Evolutionary conservation across 177 flowering plant genomes (phyloP), one percentile per base, ranked within the genome.

Genomic region (Vitis hybrid): DNA sequence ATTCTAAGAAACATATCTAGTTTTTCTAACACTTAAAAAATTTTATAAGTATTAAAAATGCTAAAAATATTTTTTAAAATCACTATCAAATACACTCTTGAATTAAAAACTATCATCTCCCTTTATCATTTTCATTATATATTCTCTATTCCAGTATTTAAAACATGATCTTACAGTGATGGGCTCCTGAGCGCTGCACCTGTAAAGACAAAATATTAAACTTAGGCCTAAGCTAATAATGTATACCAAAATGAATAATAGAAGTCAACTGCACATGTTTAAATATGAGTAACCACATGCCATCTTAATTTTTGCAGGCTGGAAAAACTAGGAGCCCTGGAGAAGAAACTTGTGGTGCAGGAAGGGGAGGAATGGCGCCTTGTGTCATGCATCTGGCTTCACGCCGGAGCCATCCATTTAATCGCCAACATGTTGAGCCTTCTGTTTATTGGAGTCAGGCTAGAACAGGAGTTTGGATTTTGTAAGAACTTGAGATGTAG

Each of bases 391-490:
- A 83, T 87, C 15, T 89, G 90, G 90, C 86, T 89, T 63, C 93
- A 89, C 77, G 88, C 81, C 51, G 93, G 90, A 53, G 81, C 76
- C 45, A 51, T 87, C 51, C 93, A 89, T 74, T 70, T 89, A 45
- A 52, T 70, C 56, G 84, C 87, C 10, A 89, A 89, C 64, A 87
- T 89, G 93, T 15, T 82, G 55, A 89, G 89, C 81, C 87, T 86
- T 62, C 55, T 87, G 1, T 80, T 84, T 16, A 76, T 83, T 5
- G 89, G 90, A 57, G 51, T 85, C 64, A 84, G 82, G 18, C 82
- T 87, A 50, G 93, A 89, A 70, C 77, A 79, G 60, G 89, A 89
- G 70, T 89, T 89, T 55, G 93, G 93, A 66, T 89, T 86, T 64
- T 59, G 93, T 89, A 86, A 81, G 93, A 72, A 61, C 72, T 29